Conservation (phyloP, 2,329 filamentous ascomycete genomes). For the Pseudogymnoascus sp. region DNA sequence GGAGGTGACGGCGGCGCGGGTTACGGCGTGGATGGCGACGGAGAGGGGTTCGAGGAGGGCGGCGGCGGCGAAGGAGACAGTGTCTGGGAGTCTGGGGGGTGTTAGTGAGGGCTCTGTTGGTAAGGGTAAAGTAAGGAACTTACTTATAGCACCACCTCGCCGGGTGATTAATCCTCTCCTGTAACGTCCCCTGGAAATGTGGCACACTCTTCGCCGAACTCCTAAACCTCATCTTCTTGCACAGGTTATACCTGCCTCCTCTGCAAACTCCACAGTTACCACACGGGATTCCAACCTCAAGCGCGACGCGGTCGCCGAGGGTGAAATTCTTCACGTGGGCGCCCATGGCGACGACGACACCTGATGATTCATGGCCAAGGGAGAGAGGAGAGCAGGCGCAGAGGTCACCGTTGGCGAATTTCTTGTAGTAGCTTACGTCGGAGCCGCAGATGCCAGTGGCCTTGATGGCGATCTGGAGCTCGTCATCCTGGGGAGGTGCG, state of each 20-base stretch:
- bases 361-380: slow-evolving; percentile 67
- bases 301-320: slow-evolving; percentile 75
- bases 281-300: slow-evolving; percentile 87
- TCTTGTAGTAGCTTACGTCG: slow-evolving; percentile 62
- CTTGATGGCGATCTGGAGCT: slow-evolving; percentile 55
- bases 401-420: slow-evolving; percentile 62
- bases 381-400: slow-evolving; percentile 56
- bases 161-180: slow-evolving; percentile 55
- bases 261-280: slow-evolving; percentile 71
- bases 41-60: slow-evolving; percentile 84
- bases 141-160: slow-evolving; percentile 56
- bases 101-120: not conserved
- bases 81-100: not conserved
- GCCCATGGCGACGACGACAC: slow-evolving; percentile 67
- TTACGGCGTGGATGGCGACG: slow-evolving; percentile 77
- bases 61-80: slow-evolving; percentile 66
- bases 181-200: slow-evolving; percentile 55
- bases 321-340: slow-evolving; percentile 53
- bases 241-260: slow-evolving; percentile 81
- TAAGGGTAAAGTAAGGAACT: slow-evolving; percentile 18
- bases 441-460: slow-evolving; percentile 64
- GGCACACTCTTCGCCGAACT: slow-evolving; percentile 56
- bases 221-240: slow-evolving; percentile 66
- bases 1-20: slow-evolving; percentile 62
- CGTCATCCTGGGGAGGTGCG: slow-evolving; percentile 55